A percentile compares a stretch with the other conserved stretches of the same genome.
These are phyloP conservation scores for Aspergillus campestris DNA, from an alignment of 495 filamentous ascomycete genomes.

Conservation along the genomic window DNA sequence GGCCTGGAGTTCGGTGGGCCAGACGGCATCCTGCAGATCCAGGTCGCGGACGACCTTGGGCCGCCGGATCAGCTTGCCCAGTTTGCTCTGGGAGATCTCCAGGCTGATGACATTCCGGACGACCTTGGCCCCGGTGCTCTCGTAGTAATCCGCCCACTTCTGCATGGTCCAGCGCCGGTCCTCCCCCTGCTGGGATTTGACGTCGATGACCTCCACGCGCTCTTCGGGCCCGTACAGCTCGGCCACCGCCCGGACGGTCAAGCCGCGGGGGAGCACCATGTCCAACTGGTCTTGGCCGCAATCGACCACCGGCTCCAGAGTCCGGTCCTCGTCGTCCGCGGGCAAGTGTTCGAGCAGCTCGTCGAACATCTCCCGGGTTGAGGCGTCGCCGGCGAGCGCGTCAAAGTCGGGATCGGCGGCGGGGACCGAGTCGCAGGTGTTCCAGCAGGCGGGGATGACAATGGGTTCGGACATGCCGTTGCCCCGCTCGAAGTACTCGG, in stretches of 20 bases:
- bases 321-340: constrained; percentile 18
- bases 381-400: constrained; percentile 26
- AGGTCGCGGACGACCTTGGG: constrained; percentile 64
- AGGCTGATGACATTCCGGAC: constrained; percentile 73
- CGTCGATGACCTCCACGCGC: constrained; percentile 65
- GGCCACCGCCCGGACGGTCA: constrained; percentile 59
- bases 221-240: constrained; percentile 60
- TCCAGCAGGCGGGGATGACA: constrained; percentile 59
- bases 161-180: constrained; percentile 63
- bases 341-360: constrained; percentile 33
- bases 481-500: constrained; percentile 58
- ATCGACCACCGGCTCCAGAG: constrained; percentile 43
- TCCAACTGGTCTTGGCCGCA: constrained; percentile 59
- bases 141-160: constrained; percentile 70
- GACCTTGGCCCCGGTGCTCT: constrained; percentile 51
- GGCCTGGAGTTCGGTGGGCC: constrained; percentile 53
- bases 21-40: constrained; percentile 64
- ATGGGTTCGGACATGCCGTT: constrained; percentile 63
- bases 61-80: constrained; percentile 57
- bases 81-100: constrained; percentile 59
- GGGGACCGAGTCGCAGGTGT: constrained; percentile 42
- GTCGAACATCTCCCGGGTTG: constrained; percentile 41
- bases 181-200: constrained; percentile 65
- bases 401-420: constrained; percentile 20
- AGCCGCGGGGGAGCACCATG: constrained; percentile 63